Conservation (phyloP, 352 stramenopile genomes). For the Sclerospora graminicola region DNA sequence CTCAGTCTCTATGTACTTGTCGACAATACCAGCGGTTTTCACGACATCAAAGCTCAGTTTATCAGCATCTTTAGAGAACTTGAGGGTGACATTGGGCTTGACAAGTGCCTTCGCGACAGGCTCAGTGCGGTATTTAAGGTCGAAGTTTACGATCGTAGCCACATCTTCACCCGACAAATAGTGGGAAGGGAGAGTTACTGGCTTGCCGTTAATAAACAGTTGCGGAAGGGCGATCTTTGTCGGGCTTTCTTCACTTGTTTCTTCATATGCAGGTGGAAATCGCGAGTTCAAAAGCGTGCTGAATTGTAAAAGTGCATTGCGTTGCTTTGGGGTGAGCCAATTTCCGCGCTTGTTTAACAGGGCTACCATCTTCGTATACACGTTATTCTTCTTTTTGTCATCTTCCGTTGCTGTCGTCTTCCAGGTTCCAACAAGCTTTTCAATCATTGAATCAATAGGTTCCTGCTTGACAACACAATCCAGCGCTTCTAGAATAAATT, state of each 20-base stretch:
- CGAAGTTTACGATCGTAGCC: slow-evolving; percentile 47
- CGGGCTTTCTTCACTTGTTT: slow-evolving; percentile 6
- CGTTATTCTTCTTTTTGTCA: too few relatives aligned
- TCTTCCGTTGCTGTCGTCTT: slow-evolving; percentile 16
- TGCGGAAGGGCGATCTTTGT: slow-evolving; percentile 15
- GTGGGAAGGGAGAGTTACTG: slow-evolving; percentile 40
- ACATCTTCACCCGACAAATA: slow-evolving; percentile 56
- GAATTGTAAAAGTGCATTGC: slow-evolving; percentile 23
- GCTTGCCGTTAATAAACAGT: slow-evolving; percentile 66
- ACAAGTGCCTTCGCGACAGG: slow-evolving; percentile 63
- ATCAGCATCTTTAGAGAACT: slow-evolving; percentile 37
- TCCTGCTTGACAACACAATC: slow-evolving; percentile 47
- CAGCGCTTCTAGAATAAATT: slow-evolving; percentile 48
- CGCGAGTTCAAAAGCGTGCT: slow-evolving; percentile 34
- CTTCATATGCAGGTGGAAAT: slow-evolving; percentile 13
- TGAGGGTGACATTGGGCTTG: slow-evolving; percentile 41
- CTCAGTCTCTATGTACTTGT: slow-evolving; percentile 53
- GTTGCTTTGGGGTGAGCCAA: slow-evolving; percentile 19
- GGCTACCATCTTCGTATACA: slow-evolving; percentile 15
- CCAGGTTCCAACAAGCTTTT: slow-evolving; percentile 41
- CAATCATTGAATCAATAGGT: slow-evolving; percentile 29
- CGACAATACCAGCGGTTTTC: slow-evolving; percentile 68
- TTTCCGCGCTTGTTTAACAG: slow-evolving; percentile 13
- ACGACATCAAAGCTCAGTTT: slow-evolving; percentile 57
- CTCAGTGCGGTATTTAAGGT: slow-evolving; percentile 60